These are phyloP conservation scores for Fusarium hostae DNA, from an alignment of 2,329 filamentous ascomycete species.

Conservation along the genomic window DNA sequence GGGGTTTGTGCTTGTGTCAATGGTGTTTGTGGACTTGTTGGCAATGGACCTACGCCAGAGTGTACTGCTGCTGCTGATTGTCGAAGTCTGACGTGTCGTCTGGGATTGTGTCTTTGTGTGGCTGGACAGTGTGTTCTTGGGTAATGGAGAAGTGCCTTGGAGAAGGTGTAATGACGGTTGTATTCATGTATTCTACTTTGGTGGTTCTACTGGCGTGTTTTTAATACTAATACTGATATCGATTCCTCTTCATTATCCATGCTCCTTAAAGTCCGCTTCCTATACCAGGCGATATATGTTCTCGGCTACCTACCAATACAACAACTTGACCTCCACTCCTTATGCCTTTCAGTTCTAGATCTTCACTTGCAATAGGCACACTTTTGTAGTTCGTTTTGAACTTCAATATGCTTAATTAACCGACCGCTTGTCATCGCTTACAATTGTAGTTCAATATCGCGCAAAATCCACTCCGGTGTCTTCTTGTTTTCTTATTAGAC, in stretches of 20 bases:
- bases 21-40: background rate
- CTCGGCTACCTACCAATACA: too few relatives aligned
- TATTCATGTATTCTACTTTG: accelerated
- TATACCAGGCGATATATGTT: accelerated
- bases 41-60: background rate
- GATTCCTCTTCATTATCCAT: background rate
- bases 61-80: background rate
- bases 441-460: accelerated
- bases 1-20: background rate
- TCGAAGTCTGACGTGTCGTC: background rate
- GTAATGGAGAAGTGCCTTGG: background rate
- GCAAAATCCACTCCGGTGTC: accelerated
- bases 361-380: background rate
- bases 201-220: background rate
- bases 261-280: accelerated
- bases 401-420: too few relatives aligned
- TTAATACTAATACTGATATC: too few relatives aligned
- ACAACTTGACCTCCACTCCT: background rate
- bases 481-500: accelerated
- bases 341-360: accelerated
- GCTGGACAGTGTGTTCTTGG: background rate
- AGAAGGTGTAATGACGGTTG: accelerated
- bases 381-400: accelerated
- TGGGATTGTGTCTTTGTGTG: background rate
- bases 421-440: accelerated